phyloP scores from a whole-genome alignment of 1,139 yeast genomes.

The Kurtzmaniella quercitrusa region DNA sequence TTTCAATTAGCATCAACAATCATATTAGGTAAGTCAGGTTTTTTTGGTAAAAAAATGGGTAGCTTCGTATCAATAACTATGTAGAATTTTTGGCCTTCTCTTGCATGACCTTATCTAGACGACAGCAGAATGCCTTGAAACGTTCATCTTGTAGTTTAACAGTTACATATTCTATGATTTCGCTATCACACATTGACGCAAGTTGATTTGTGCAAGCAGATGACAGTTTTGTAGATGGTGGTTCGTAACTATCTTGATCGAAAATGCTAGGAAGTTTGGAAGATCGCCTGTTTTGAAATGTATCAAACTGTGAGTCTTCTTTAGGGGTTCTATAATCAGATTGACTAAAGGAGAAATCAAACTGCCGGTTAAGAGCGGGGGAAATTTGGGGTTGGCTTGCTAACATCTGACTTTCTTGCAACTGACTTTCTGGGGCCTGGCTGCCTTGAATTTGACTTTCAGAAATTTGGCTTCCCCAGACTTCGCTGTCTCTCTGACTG shows the following conservation, averaged over 20 bases:
- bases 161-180: conserved; percentile 1
- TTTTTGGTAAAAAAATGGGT: neutral
- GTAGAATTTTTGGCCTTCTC: neutral
- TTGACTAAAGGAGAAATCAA: neutral
- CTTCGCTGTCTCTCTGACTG: neutral
- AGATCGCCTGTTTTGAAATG: neutral
- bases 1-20: conserved; percentile 2
- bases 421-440: neutral
- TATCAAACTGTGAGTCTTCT: neutral
- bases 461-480: neutral
- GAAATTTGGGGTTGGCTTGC: neutral
- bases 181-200: conserved; percentile 4
- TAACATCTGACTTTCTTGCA: too few relatives aligned
- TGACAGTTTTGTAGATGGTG: neutral
- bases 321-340: neutral
- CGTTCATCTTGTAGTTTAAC: conserved; percentile 9
- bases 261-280: neutral
- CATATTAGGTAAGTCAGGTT: neutral
- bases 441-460: neutral
- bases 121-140: conserved; percentile 11
- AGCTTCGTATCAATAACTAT: neutral
- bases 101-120: conserved; percentile 10
- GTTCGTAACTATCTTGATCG: neutral
- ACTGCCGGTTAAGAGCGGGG: neutral
- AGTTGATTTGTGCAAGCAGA: neutral